Base-by-base conservation (phyloP, 441 rosid species). In the Heliophila coronopifolia region DNA sequence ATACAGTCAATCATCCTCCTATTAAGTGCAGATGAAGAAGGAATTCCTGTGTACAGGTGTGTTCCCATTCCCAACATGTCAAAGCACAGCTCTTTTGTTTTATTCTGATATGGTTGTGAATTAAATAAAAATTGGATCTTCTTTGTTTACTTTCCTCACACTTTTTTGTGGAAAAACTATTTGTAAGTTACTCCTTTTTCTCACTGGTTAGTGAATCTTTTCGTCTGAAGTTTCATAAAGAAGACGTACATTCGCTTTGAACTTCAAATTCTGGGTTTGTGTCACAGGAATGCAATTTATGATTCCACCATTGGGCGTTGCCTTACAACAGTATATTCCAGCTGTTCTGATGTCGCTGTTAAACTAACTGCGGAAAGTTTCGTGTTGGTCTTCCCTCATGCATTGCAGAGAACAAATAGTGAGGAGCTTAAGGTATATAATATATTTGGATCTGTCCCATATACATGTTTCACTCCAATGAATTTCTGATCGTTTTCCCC, bases 241-340 rank as follows among this genome's bases (percentile, higher is more conserved):
- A 11, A 24, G 28, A 52, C 19, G 8, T 53, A 51, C 34, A 47
- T 54, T 47, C 48, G 34, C 61, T 48, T 48, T 66, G 10, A 47
- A 37, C 30, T 48, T 60, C 12, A 42, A 36, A 24, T 50, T 42
- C 22, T 22, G 38, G 66, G 46, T 41, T 60, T 68, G 2, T 56
- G 62, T 72, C 67, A 63, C 90, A 93, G 99, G 73, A 81, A 72
- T 59, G 37, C 41, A 33, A 70, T 31, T 13, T 93, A 89, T 74
- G 99, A 93, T 78, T 78, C 94, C 58, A 76, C 84, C 58, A 63
- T 93, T 26, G 99, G 93, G 52, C 74, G 72, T 66, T 89, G 95
- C 80, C 94, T 93, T 33, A 51, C 39, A 54, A 62, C 71, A 53
- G 40, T 89, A 61, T 75, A 78, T 60, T 62, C 85, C 55, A 56